Evolutionary conservation across 2,329 filamentous ascomycete species (phyloP), one percentile per base, ranked within the genome.

Genomic region (Endocalyx cinctus): DNA sequence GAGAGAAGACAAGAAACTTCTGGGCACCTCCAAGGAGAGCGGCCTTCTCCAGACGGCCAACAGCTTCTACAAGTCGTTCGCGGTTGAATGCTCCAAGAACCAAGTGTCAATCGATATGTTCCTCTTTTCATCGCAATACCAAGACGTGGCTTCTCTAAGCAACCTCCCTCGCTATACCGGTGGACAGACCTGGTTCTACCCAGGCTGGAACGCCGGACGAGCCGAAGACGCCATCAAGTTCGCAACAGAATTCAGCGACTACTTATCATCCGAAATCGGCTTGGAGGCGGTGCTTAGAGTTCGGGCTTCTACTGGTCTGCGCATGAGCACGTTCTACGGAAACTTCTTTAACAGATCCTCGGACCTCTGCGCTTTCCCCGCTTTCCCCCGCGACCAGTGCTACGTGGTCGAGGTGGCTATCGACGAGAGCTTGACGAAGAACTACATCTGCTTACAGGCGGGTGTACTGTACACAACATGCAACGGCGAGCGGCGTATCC

Each of bases 311-410:
- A 97, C 89, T 16, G 92, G 92, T 33, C 67, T 98, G 38, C 81
- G 92, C 34, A 97, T 97, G 85, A 95, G 82, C 66, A 89, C 90
- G 2, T 98, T 98, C 66, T 98, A 97, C 62, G 92, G 92, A 48
- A 98, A 98, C 68, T 98, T 98, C 66, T 98, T 98, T 74, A 98
- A 97, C 69, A 79, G 92, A 49, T 95, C 87, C 58, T 96, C 89
- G 12, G 92, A 98, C 65, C 78, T 98, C 19, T 97, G 92, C 59
- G 92, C 92, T 10, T 98, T 98, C 73, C 92, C 92, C 2, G 89
- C 92, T 1, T 97, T 98, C 70, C 92, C 92, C 19, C 83, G 92
- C 56, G 92, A 98, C 54, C 92, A 98, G 61, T 88, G 86, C 43
- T 97, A 97, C 57, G 92, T 97, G 27, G 90, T 98, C 14, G 92